These are phyloP conservation scores for Bassia scoparia DNA, from an alignment of 148 eudicot species.

Conservation along the genomic window DNA sequence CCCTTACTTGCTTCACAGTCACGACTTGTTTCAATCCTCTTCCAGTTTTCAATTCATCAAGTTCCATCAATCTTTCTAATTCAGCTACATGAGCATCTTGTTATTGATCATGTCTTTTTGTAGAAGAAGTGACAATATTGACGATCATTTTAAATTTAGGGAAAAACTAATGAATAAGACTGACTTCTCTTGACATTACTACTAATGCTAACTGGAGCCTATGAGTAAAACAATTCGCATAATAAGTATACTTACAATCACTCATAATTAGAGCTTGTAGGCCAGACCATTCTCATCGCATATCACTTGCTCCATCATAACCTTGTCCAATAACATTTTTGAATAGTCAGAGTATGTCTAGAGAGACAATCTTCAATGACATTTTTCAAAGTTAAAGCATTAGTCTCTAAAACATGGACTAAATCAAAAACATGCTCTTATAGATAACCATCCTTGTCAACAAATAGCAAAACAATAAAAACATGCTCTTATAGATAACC, in stretches of 20 bases:
- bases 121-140: background rate
- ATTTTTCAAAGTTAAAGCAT: background rate
- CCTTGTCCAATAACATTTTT: conserved; percentile 12
- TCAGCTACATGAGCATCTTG: background rate
- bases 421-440: background rate
- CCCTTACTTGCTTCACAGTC: background rate
- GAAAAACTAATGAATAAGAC: background rate
- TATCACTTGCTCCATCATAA: conserved; percentile 15
- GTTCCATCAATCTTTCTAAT: background rate
- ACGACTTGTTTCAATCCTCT: background rate
- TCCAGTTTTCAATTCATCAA: background rate
- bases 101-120: background rate
- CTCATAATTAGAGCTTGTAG: conserved; percentile 3
- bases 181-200: background rate
- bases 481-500: too few relatives aligned
- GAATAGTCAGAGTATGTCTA: background rate
- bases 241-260: conserved; percentile 14
- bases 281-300: conserved; percentile 3
- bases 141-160: background rate
- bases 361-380: background rate
- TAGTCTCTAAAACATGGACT: background rate
- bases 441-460: background rate
- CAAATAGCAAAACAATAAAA: too few relatives aligned
- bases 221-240: conserved; percentile 15
- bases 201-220: conserved; percentile 6